Percentiles rank a stretch among this genome's conserved stretches.
Conservation (phyloP, 768 basidiomycete genomes). For the Cyathus striatus region DNA sequence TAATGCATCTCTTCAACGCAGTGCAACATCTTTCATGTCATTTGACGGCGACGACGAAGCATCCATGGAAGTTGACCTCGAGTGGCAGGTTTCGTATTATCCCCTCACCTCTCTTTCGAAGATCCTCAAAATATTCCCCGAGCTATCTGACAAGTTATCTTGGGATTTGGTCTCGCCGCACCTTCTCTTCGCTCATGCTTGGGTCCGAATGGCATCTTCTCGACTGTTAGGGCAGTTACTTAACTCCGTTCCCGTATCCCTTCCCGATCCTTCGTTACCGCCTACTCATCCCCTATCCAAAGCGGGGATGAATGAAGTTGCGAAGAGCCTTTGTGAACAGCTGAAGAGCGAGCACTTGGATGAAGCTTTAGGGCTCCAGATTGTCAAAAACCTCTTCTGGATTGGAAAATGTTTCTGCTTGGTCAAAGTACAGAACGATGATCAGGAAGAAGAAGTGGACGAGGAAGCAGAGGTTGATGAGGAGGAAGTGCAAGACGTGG, state of each 20-base stretch:
- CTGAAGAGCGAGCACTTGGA: conserved; percentile 80
- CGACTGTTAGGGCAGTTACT: conserved; percentile 73
- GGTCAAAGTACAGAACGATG: conserved; percentile 25
- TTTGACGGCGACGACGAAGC: conserved; percentile 26
- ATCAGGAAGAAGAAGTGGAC: conserved; percentile 22
- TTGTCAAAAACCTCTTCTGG: conserved; percentile 91
- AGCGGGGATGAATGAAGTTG: conserved; percentile 58
- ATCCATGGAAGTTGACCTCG: conserved; percentile 50
- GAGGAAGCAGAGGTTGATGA: conserved; percentile 18
- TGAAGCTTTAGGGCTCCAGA: conserved; percentile 64
- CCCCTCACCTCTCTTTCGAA: conserved; percentile 64
- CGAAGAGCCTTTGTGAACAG: conserved; percentile 69
- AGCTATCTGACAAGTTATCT: conserved; percentile 40
- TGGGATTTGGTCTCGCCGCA: conserved; percentile 65
- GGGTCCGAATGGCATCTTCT: conserved; percentile 84
- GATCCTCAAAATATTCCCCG: conserved; percentile 51
- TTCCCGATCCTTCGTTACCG: conserved; percentile 24
- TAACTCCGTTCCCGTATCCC: conserved; percentile 38
- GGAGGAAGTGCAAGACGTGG: conserved; percentile 17
- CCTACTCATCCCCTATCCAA: conserved; percentile 45
- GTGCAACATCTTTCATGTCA: conserved; percentile 20
- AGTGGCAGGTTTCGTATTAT: conserved; percentile 86
- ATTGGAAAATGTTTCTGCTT: conserved; percentile 80
- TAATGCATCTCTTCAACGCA: conserved; percentile 38
- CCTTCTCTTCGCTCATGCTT: conserved; percentile 87